phyloP scores from a whole-genome alignment of 257 asterid genomes.

The Solanum rostratum region DNA sequence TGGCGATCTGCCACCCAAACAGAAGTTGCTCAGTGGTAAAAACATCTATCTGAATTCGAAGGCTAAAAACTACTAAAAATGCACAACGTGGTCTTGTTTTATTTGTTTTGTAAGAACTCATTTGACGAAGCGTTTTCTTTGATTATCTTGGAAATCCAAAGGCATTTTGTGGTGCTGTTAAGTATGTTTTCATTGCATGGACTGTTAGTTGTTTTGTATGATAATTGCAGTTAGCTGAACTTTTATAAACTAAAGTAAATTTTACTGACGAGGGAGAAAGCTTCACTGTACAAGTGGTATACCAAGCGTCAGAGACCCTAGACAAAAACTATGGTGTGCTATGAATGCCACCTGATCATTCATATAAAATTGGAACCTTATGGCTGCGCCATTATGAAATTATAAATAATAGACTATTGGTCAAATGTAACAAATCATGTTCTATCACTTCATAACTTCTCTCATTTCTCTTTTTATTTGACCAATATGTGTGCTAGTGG shows the following conservation, averaged over 20 bases:
- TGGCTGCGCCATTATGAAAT: not conserved
- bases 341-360: not conserved
- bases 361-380: not conserved
- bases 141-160: not conserved
- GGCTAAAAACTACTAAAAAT: not conserved
- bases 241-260: not conserved
- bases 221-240: not conserved
- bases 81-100: not conserved
- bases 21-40: slow-evolving; percentile 45
- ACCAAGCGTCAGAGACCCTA: not conserved
- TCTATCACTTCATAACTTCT: not conserved
- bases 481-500: not conserved
- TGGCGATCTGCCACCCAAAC: slow-evolving; percentile 46
- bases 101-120: not conserved
- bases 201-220: not conserved
- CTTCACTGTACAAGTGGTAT: not conserved
- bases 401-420: not conserved
- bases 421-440: not conserved
- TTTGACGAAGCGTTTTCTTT: not conserved
- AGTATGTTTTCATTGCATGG: not conserved
- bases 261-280: not conserved
- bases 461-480: not conserved
- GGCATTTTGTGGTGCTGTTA: not conserved
- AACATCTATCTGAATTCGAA: not conserved
- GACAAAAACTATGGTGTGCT: not conserved